Conservation (phyloP, 164 flowering plant species). For the Annona squamosa region DNA sequence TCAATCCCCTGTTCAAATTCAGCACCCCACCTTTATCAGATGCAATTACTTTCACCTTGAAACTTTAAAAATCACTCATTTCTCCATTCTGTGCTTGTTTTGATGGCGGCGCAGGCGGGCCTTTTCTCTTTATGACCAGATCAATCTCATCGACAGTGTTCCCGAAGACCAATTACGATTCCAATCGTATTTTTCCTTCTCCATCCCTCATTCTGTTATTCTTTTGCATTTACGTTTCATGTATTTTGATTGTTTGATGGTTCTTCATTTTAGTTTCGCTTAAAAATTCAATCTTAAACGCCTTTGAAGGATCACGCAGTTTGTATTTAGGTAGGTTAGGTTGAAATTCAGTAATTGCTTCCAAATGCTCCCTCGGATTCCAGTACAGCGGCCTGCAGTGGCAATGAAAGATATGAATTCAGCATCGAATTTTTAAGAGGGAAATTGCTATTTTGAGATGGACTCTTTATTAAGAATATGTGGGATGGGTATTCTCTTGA, state of each 20-base stretch:
- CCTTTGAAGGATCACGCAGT: no score
- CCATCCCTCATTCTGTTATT: background rate
- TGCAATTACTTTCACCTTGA: background rate
- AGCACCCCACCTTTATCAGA: background rate
- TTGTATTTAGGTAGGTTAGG: no score
- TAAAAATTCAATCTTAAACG: background rate
- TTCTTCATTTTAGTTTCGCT: background rate
- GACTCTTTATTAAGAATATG: no score
- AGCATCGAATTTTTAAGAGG: background rate
- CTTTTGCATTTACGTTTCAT: background rate
- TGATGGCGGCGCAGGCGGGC: slow-evolving; percentile 38
- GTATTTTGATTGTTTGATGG: no score
- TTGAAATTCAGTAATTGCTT: no score
- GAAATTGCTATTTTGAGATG: background rate
- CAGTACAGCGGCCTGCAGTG: no score
- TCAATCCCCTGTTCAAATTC: background rate
- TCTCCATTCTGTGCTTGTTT: background rate
- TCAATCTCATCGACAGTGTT: slow-evolving; percentile 80
- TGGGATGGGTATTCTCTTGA: no score
- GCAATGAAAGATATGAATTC: no score
- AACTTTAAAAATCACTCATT: background rate
- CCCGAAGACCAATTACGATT: slow-evolving; percentile 90
- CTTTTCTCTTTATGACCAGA: slow-evolving; percentile 93
- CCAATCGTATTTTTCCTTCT: slow-evolving; percentile 39
- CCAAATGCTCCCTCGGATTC: no score